Conservation (phyloP, 2,329 filamentous ascomycete species). For the Colletotrichum ledebouriae region DNA sequence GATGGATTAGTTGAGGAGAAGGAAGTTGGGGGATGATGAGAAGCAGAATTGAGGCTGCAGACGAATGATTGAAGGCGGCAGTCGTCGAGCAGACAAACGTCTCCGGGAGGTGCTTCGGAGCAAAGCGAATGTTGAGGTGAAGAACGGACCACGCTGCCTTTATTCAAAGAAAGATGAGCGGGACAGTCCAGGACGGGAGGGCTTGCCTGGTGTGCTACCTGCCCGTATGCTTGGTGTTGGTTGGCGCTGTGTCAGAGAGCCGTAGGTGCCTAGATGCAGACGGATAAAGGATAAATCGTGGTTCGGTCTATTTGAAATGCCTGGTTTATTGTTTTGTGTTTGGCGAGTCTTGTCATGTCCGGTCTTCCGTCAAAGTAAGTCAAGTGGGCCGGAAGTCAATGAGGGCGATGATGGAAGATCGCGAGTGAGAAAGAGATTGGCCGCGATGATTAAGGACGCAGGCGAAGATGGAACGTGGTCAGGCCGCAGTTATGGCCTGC, state of each 20-base stretch:
- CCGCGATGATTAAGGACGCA: constrained; percentile 2
- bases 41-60: background rate
- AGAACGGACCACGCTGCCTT: constrained; percentile 30
- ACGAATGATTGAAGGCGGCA: background rate
- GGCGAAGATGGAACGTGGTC: constrained; percentile 8
- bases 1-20: background rate
- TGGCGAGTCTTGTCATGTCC: constrained; percentile 18
- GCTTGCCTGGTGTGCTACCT: constrained; percentile 26
- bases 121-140: constrained; percentile 11
- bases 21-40: background rate
- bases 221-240: background rate
- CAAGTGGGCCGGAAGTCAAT: constrained; percentile 1
- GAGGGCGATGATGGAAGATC: constrained; percentile 3
- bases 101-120: constrained; percentile 14
- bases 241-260: constrained; percentile 10
- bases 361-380: constrained; percentile 14
- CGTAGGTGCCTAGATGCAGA: background rate
- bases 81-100: background rate
- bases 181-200: constrained; percentile 11
- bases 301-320: constrained; percentile 14
- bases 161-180: constrained; percentile 22
- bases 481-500: constrained; percentile 29
- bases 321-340: background rate
- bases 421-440: constrained; percentile 5
- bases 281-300: constrained; percentile 6